phyloP scores from a whole-genome alignment of 176 grass and related monocot species.

The Oryza rufipogon region DNA sequence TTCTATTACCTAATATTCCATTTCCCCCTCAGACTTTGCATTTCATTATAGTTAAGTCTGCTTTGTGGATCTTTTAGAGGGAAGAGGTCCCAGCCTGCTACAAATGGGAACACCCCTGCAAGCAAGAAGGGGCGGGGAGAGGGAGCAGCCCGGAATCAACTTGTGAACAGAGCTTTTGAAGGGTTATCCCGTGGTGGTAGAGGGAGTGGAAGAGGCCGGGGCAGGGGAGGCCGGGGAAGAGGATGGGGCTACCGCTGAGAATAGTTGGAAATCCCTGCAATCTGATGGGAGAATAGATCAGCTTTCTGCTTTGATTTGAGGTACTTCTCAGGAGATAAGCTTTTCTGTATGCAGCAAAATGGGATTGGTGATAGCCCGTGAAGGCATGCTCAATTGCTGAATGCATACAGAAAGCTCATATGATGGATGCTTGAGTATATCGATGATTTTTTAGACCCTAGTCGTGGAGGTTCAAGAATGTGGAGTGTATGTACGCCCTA shows the following conservation, averaged over 20 bases:
- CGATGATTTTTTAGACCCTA: background rate
- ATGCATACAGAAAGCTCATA: constrained; percentile 15
- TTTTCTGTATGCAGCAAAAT: constrained; percentile 36
- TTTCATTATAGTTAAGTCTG: constrained; percentile 27
- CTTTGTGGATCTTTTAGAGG: constrained; percentile 50
- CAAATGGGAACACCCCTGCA: constrained; percentile 58
- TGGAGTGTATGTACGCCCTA: background rate
- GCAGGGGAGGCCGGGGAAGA: constrained; percentile 71
- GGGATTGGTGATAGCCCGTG: constrained; percentile 8
- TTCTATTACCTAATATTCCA: background rate
- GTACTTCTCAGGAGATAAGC: background rate
- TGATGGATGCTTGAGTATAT: constrained; percentile 2
- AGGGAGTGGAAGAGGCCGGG: constrained; percentile 69
- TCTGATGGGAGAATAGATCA: constrained; percentile 23
- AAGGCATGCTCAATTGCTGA: background rate
- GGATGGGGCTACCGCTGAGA: constrained; percentile 78
- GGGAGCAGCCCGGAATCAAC: constrained; percentile 64
- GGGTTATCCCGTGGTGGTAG: constrained; percentile 74
- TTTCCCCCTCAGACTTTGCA: constrained; percentile 20
- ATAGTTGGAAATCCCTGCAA: constrained; percentile 18
- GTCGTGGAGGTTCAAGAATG: background rate
- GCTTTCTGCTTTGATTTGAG: constrained; percentile 35
- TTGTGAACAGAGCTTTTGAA: constrained; percentile 93
- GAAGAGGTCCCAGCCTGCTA: constrained; percentile 64
- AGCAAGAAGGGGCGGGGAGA: constrained; percentile 75